Evolutionary conservation across 768 basidiomycete species (phyloP).

Genomic region (Lyophyllum shimeji): DNA sequence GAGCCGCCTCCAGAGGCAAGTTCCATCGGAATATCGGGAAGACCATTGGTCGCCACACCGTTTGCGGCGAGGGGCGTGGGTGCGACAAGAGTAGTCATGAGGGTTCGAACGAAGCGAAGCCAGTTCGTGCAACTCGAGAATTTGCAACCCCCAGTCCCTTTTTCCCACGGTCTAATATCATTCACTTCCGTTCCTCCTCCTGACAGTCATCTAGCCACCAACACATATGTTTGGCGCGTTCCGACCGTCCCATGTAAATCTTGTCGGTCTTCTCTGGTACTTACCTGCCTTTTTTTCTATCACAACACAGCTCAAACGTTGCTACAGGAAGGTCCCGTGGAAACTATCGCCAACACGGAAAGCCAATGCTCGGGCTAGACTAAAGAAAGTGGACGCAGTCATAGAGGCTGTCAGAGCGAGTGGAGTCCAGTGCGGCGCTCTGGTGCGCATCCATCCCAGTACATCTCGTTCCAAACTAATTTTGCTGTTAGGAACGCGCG

Average conservation of each 20-base stretch:
- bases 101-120: conserved; percentile 27
- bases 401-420: conserved; percentile 85
- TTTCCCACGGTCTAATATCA: conserved; percentile 34
- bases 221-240: conserved; percentile 84
- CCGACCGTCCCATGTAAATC: conserved; percentile 62
- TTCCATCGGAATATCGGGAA: conserved; percentile 43
- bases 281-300: conserved; percentile 17
- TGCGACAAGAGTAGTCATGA: conserved; percentile 49
- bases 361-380: conserved; percentile 83
- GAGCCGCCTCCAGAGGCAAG: conserved; percentile 26
- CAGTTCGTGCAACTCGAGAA: conserved; percentile 10
- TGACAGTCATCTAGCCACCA: conserved; percentile 7
- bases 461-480: background rate
- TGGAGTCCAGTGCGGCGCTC: conserved; percentile 72
- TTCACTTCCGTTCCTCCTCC: conserved; percentile 14
- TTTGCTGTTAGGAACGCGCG: conserved; percentile 55
- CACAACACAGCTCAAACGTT: conserved; percentile 1
- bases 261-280: conserved; percentile 85
- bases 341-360: conserved; percentile 89
- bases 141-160: conserved; percentile 3
- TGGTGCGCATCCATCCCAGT: conserved; percentile 53
- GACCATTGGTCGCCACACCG: conserved; percentile 38
- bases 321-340: conserved; percentile 89
- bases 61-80: conserved; percentile 30
- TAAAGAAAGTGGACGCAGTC: conserved; percentile 92